Conservation (phyloP, 495 filamentous ascomycete genomes). For the Podospora tetraspora region DNA sequence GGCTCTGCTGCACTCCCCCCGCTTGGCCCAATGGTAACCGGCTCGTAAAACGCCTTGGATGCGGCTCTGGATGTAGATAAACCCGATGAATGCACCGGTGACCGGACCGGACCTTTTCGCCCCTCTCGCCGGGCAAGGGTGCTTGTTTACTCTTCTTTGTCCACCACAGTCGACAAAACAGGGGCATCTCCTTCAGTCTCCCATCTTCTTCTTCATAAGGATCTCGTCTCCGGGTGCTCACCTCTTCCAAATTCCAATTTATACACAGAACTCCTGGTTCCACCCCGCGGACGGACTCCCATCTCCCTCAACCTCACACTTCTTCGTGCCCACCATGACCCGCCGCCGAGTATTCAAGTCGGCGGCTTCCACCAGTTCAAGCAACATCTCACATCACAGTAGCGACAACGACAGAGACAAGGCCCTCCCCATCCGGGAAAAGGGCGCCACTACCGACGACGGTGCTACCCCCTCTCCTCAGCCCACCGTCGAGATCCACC, state of each 20-base stretch:
- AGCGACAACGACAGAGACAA: neutral
- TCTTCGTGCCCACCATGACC: neutral
- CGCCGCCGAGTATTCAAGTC: neutral
- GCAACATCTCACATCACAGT: neutral
- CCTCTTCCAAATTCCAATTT: neutral
- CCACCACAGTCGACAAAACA: neutral
- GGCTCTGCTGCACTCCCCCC: neutral
- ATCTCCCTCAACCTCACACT: neutral
- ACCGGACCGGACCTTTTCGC: neutral
- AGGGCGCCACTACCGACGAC: neutral
- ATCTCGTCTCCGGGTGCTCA: neutral
- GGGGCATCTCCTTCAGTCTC: neutral
- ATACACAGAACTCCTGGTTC: neutral
- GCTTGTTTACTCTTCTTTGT: neutral
- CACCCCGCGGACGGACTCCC: neutral
- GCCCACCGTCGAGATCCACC: constrained; percentile 29
- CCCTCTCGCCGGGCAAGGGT: neutral
- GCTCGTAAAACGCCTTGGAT: neutral
- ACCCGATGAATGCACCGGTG: neutral
- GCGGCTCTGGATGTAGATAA: neutral
- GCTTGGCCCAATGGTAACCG: neutral
- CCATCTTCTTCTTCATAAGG: neutral
- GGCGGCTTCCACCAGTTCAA: neutral
- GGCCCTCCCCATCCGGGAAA: neutral
- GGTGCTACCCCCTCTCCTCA: neutral